Percentiles rank a stretch among this genome's conserved stretches.
Conservation (phyloP, 2,329 filamentous ascomycete genomes). For the Karstenula rhodostoma region DNA sequence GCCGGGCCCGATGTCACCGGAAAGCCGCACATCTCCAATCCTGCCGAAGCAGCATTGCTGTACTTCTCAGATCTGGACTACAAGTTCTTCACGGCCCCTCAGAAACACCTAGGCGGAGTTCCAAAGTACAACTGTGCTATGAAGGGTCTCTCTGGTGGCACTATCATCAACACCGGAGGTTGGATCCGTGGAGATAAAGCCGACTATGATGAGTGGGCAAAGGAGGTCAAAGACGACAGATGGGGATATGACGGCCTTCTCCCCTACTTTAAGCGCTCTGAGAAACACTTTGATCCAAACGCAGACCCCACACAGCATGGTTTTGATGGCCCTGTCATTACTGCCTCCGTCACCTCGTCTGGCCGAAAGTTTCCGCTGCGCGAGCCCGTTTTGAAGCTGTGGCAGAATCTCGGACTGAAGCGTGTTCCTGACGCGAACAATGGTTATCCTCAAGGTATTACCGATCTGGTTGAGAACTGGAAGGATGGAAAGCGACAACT, state of each 20-base stretch:
- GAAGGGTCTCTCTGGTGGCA: constrained; percentile 37
- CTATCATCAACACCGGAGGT: constrained; percentile 37
- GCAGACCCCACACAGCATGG: constrained; percentile 32
- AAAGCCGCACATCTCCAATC: constrained; percentile 22
- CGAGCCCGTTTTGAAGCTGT: constrained; percentile 24
- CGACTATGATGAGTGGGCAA: constrained; percentile 42
- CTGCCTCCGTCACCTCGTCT: constrained; percentile 25
- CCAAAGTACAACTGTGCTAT: constrained; percentile 39
- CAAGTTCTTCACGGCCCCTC: constrained; percentile 42
- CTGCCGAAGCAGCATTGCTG: constrained; percentile 30
- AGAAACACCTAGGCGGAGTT: constrained; percentile 36
- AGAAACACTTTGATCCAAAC: constrained; percentile 33
- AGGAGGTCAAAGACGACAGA: constrained; percentile 28
- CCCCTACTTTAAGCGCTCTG: constrained; percentile 37
- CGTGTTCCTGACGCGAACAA: constrained; percentile 27
- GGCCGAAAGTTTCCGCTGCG: constrained; percentile 31
- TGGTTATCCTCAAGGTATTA: constrained; percentile 31
- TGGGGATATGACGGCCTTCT: constrained; percentile 41
- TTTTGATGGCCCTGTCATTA: constrained; percentile 35
- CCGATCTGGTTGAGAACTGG: constrained; percentile 35
- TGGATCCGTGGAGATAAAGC: constrained; percentile 36
- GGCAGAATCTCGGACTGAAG: constrained; percentile 22
- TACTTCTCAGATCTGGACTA: constrained; percentile 42
- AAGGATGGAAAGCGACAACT: constrained; percentile 33
- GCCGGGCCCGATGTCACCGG: constrained; percentile 36